A percentile compares a stretch with the other conserved stretches of the same genome.
These are phyloP conservation scores for Cucurbita ficifolia DNA, from an alignment of 306 rosid genomes.

Conservation along the genomic window DNA sequence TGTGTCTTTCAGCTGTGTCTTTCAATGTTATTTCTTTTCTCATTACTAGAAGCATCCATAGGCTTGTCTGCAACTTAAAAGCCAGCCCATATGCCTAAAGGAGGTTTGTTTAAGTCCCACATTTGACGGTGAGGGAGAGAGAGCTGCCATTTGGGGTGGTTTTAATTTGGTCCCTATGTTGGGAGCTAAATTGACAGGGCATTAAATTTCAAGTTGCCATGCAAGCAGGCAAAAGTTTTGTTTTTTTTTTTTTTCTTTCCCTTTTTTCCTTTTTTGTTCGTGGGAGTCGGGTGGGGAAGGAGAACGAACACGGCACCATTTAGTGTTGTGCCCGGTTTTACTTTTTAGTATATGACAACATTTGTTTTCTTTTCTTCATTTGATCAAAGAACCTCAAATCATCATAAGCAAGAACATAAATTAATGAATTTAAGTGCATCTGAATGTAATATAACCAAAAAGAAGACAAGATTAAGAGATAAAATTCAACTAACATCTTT, in stretches of 20 bases:
- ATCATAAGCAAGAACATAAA: background rate
- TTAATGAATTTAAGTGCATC: background rate
- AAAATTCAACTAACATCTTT: conserved; percentile 1
- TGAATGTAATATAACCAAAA: background rate
- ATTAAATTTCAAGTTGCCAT: background rate
- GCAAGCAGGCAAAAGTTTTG: background rate
- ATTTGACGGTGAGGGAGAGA: background rate
- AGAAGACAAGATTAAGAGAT: background rate
- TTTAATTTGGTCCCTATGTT: background rate
- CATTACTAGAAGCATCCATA: background rate
- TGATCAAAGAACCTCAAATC: background rate
- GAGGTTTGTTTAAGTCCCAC: conserved; percentile 3
- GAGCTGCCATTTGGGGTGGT: background rate
- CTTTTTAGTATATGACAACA: background rate
- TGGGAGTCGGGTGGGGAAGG: too few species aligned
- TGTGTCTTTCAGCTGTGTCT: background rate
- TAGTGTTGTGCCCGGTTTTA: background rate
- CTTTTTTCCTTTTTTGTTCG: background rate
- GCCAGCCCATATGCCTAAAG: conserved; percentile 2
- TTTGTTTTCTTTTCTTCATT: background rate
- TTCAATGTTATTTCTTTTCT: conserved; percentile 3
- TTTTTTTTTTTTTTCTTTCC: background rate
- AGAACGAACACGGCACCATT: background rate
- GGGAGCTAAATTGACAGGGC: conserved; percentile 5
- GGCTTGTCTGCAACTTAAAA: background rate